A percentile compares a stretch with the other conserved stretches of the same genome.
phyloP scores from a whole-genome alignment of 257 asterid genomes.

The Cordia subcordata region DNA sequence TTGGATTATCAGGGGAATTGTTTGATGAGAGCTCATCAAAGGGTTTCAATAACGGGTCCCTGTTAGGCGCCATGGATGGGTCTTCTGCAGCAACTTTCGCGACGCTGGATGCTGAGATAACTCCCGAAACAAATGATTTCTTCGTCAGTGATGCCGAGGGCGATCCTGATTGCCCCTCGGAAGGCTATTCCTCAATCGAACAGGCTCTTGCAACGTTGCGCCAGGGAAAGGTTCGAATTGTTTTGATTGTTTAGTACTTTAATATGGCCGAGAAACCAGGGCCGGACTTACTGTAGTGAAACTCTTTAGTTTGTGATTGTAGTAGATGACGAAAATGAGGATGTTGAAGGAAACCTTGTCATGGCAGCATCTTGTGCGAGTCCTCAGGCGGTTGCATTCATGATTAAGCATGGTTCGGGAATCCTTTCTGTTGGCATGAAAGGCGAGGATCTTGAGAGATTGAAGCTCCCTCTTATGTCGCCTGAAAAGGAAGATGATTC shows the following conservation, averaged over 20 bases:
- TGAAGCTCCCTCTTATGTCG: conserved; percentile 75
- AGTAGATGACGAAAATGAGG: conserved; percentile 61
- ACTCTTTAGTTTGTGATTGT: conserved; percentile 66
- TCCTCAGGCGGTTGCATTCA: conserved; percentile 51
- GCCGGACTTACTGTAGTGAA: conserved; percentile 10
- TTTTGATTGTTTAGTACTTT: neutral
- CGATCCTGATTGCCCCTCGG: conserved; percentile 83
- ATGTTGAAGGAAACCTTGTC: conserved; percentile 71
- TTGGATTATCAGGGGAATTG: conserved; percentile 30
- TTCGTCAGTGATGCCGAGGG: conserved; percentile 89
- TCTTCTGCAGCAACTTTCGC: conserved; percentile 31
- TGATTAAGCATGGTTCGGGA: conserved; percentile 78
- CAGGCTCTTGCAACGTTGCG: conserved; percentile 60
- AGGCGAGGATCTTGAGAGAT: conserved; percentile 65
- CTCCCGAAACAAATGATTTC: conserved; percentile 66
- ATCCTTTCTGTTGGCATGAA: conserved; percentile 85
- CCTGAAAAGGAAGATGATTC: conserved; percentile 65
- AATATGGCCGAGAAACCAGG: neutral
- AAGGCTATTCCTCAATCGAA: conserved; percentile 64
- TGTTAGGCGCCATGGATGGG: conserved; percentile 15
- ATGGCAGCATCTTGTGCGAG: conserved; percentile 60
- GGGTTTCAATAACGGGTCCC: conserved; percentile 33
- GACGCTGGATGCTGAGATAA: conserved; percentile 55
- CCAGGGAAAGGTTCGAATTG: conserved; percentile 42
- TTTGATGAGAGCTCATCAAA: conserved; percentile 19